A percentile compares a stretch with the other conserved stretches of the same genome.
Conservation (phyloP, 148 eudicot genomes). For the Chenopodium quinoa region DNA sequence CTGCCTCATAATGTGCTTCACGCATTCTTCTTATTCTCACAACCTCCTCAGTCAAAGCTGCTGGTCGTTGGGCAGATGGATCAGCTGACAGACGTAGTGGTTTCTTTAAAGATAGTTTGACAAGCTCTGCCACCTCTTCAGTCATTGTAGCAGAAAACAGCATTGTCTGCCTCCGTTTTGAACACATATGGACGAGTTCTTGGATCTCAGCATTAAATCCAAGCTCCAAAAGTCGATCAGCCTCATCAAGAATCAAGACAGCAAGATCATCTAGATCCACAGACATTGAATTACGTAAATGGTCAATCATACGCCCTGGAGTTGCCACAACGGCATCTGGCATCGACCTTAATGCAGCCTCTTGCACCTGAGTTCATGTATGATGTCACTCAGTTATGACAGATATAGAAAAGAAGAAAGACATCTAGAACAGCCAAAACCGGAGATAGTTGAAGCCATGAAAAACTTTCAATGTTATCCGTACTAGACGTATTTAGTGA, state of each 20-base stretch:
- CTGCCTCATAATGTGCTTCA: conserved; percentile 92
- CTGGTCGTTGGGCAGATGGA: conserved; percentile 74
- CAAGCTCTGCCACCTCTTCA: conserved; percentile 74
- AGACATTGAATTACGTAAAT: conserved; percentile 92
- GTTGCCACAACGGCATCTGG: conserved; percentile 98
- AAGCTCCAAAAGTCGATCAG: conserved; percentile 92
- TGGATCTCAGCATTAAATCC: conserved; percentile 91
- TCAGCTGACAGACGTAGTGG: conserved; percentile 93
- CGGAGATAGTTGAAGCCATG: not conserved
- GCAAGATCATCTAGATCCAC: conserved; percentile 93
- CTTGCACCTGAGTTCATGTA: conserved; percentile 63
- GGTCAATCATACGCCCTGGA: conserved; percentile 98
- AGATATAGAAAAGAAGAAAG: not conserved
- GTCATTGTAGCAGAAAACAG: conserved; percentile 97
- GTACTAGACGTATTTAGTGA: not conserved
- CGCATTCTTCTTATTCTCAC: conserved; percentile 85
- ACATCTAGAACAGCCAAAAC: not conserved
- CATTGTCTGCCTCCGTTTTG: conserved; percentile 96
- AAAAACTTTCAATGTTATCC: not conserved
- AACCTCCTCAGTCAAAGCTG: conserved; percentile 80
- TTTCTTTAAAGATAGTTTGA: conserved; percentile 63
- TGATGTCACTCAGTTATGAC: conserved; percentile 7
- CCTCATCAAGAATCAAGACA: conserved; percentile 93
- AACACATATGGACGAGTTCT: conserved; percentile 81
- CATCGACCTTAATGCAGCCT: conserved; percentile 72